These are phyloP conservation scores for Epichloe uncinata DNA, from an alignment of 2,329 filamentous ascomycete species.

Conservation along the genomic window DNA sequence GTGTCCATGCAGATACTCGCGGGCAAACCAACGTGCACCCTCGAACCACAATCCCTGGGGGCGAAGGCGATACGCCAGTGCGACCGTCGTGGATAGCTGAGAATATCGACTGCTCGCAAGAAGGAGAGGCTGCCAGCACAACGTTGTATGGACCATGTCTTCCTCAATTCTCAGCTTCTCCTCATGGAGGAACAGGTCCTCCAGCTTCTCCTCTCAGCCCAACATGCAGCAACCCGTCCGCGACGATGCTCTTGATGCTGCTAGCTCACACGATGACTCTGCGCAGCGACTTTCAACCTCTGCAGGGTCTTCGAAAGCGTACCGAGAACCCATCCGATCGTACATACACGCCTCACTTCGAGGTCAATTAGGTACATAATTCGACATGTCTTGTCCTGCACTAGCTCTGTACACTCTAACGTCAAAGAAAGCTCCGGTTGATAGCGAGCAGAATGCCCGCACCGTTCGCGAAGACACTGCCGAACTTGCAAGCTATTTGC, in stretches of 20 bases:
- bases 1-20: neutral
- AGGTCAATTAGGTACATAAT: conserved; percentile 37
- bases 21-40: neutral
- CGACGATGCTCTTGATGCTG: conserved; percentile 15
- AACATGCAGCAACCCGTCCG: conserved; percentile 14
- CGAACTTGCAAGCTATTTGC: conserved; percentile 69
- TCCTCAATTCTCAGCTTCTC: conserved; percentile 32
- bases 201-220: conserved; percentile 23
- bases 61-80: conserved; percentile 8
- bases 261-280: conserved; percentile 11
- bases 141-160: conserved; percentile 25
- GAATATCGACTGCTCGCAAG: conserved; percentile 5
- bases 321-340: conserved; percentile 56
- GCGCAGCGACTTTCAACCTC: conserved; percentile 26
- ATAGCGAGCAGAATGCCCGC: conserved; percentile 61
- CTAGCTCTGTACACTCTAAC: neutral
- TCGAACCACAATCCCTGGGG: neutral
- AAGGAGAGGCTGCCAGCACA: neutral
- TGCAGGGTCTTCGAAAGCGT: conserved; percentile 20
- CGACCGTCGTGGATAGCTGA: conserved; percentile 9
- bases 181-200: conserved; percentile 32
- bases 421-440: conserved; percentile 35
- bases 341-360: conserved; percentile 56
- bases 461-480: conserved; percentile 78
- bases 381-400: neutral